phyloP scores from a whole-genome alignment of 352 stramenopile genomes.

The Saprolegnia diclina region DNA sequence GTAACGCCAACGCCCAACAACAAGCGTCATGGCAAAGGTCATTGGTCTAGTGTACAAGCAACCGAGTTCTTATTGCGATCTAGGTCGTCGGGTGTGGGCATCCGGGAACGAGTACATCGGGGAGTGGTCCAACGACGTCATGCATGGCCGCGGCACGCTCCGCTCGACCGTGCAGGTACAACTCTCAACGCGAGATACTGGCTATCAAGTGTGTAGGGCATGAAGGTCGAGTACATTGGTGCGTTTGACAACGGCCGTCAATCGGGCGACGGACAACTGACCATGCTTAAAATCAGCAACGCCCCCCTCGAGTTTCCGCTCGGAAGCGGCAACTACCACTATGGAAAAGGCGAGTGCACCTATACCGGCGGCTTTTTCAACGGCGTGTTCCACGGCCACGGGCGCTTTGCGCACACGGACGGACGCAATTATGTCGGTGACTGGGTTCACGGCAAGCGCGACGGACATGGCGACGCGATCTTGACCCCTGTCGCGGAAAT shows the following conservation, averaged over 20 bases:
- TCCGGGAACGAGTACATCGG: conserved; percentile 53
- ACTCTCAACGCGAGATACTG: background rate
- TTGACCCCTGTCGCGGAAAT: conserved; percentile 40
- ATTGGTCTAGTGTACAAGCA: background rate
- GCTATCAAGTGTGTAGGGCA: background rate
- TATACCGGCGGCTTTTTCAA: conserved; percentile 53
- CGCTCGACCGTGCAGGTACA: conserved; percentile 24
- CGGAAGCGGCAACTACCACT: conserved; percentile 52
- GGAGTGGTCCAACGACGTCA: conserved; percentile 47
- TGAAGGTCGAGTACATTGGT: conserved; percentile 39
- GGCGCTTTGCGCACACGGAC: conserved; percentile 47
- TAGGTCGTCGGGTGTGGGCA: conserved; percentile 37
- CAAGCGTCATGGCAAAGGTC: conserved; percentile 50
- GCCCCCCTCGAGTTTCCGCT: conserved; percentile 64
- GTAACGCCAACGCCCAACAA: background rate
- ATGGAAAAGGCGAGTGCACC: conserved; percentile 42
- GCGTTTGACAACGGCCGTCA: conserved; percentile 42
- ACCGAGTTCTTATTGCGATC: background rate
- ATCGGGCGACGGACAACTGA: conserved; percentile 40
- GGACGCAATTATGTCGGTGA: conserved; percentile 47
- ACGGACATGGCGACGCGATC: conserved; percentile 38
- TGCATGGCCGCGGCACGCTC: conserved; percentile 51
- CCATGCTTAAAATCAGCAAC: conserved; percentile 36
- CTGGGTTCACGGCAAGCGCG: conserved; percentile 48
- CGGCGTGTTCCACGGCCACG: conserved; percentile 56